These are phyloP conservation scores for Fusarium proliferatum DNA, from an alignment of 2,329 filamentous ascomycete genomes.

Conservation along the genomic window DNA sequence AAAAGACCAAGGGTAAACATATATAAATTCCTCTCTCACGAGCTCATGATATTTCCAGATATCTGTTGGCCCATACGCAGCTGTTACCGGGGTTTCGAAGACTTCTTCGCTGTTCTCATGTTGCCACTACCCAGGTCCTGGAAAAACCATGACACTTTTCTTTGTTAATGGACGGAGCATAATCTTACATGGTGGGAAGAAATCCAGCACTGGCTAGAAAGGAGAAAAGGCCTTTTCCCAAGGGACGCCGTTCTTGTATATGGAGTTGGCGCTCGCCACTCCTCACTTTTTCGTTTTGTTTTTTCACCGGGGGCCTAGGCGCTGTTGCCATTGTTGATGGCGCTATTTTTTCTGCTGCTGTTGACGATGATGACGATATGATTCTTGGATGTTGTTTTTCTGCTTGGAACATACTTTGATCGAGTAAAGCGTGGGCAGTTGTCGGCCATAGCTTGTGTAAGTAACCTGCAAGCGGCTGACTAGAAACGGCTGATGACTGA, in stretches of 20 bases:
- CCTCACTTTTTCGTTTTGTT: slow-evolving; percentile 23
- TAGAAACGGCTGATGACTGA: slow-evolving; percentile 47
- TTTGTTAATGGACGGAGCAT: slow-evolving; percentile 41
- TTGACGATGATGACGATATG: slow-evolving; percentile 34
- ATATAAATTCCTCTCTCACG: slow-evolving; percentile 52
- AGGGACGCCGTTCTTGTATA: slow-evolving; percentile 22
- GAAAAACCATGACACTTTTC: slow-evolving; percentile 10
- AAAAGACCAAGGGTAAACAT: slow-evolving; percentile 42
- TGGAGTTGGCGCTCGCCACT: slow-evolving; percentile 37
- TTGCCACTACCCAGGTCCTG: slow-evolving; percentile 14
- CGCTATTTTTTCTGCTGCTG: slow-evolving; percentile 25
- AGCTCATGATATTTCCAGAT: slow-evolving; percentile 48
- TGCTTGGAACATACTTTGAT: slow-evolving; percentile 43
- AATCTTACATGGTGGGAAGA: slow-evolving; percentile 32
- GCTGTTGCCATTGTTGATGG: slow-evolving; percentile 22
- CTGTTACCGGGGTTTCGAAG: slow-evolving; percentile 37
- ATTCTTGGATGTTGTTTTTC: slow-evolving; percentile 37
- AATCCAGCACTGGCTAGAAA: slow-evolving; percentile 46
- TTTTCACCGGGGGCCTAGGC: slow-evolving; percentile 22
- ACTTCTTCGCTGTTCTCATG: slow-evolving; percentile 38
- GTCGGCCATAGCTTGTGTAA: slow-evolving; percentile 41
- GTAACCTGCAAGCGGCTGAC: slow-evolving; percentile 43
- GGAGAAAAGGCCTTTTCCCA: slow-evolving; percentile 34
- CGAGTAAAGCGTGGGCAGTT: slow-evolving; percentile 41
- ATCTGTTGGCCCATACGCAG: slow-evolving; percentile 37